Evolutionary conservation across 2,329 filamentous ascomycete species (phyloP), one percentile per base, ranked within the genome.

Genomic region (Colletotrichum acutatum): DNA sequence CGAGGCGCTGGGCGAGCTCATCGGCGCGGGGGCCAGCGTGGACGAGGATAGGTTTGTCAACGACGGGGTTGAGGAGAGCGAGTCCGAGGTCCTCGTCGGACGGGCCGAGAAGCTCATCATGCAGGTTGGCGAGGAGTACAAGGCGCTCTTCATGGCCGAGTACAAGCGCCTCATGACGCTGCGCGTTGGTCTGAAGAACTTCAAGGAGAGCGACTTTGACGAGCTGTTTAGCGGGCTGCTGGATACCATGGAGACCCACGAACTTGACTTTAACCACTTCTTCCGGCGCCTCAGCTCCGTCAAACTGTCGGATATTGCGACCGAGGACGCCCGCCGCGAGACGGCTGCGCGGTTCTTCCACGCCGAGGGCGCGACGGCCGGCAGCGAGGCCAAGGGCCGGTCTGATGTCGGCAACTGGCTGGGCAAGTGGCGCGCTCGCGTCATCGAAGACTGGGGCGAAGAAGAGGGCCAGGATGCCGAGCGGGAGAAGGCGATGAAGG

Each of bases 231-330:
- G 93, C n/a, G 91, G 94, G 68, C 83, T 94, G 12, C 87, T 99
- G 0, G 95, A 98, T 80, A 91, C 90, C 0, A 87, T 99, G 83
- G 93, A 98, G 80, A 89, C 89, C 1, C 84, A 95, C 22, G 94
- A 97, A 79, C 85, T 99, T 2, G 97, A 99, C 81, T 99, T 98
- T 82, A 94, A 97, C 79, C 94, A 97, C 78, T 97, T 97, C 80
- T 98, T 98, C 88, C 90, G 97, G 52, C 90, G 92, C 9, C 86
- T 99, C 0, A 93, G 92, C 65, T 83, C 84, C 24, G 79, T 98
- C 22, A 88, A 84, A 37, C 74, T 95, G 1, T 82, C 83, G 0
- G 89, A 94, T 5, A 79, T 98, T 7, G 88, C 89, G 32, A 93
- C 90, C 0, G 88, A 92, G 30, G 89, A 92, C 24, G 84, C 87